Conservation (phyloP, 1,284 basidiomycete genomes). For the Rhodotorula sp. region DNA sequence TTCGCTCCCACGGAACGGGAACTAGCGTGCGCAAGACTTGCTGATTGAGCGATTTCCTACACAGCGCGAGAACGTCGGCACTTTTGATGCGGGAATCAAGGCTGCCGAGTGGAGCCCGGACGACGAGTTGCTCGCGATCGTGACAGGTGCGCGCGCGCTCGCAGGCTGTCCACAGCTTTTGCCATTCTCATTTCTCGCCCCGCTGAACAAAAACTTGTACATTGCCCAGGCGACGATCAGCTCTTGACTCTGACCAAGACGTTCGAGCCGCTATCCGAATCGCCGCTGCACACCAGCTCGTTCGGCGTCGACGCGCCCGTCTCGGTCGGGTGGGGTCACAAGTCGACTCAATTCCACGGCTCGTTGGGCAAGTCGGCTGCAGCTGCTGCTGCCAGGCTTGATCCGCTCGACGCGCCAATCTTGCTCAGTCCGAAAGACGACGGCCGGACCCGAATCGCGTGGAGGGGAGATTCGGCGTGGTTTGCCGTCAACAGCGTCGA, state of each 20-base stretch:
- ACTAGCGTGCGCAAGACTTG: background rate
- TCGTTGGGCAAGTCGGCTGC: slow-evolving; percentile 87
- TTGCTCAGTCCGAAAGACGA: slow-evolving; percentile 66
- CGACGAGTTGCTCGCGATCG: slow-evolving; percentile 73
- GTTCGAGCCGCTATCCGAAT: slow-evolving; percentile 84
- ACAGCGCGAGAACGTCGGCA: slow-evolving; percentile 69
- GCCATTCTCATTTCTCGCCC: no score
- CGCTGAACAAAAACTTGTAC: no score
- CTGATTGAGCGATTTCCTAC: background rate
- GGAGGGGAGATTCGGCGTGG: slow-evolving; percentile 88
- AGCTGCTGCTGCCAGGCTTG: slow-evolving; percentile 42
- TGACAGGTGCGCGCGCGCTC: slow-evolving; percentile 61
- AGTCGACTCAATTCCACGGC: slow-evolving; percentile 96
- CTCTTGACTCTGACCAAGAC: slow-evolving; percentile 83
- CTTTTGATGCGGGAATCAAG: slow-evolving; percentile 77
- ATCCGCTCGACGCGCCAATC: slow-evolving; percentile 43
- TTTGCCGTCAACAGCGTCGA: slow-evolving; percentile 79
- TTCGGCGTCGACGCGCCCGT: slow-evolving; percentile 90
- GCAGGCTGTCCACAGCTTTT: background rate
- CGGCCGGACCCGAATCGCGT: slow-evolving; percentile 69
- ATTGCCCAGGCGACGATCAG: slow-evolving; percentile 65
- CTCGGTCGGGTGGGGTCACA: slow-evolving; percentile 97
- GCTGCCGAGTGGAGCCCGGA: slow-evolving; percentile 89
- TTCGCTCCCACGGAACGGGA: no score
- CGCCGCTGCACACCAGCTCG: slow-evolving; percentile 65